Percentiles rank a stretch among this genome's conserved stretches.
These are phyloP conservation scores for Rhododendron simsii DNA, from an alignment of 148 eudicot species.

Conservation along the genomic window DNA sequence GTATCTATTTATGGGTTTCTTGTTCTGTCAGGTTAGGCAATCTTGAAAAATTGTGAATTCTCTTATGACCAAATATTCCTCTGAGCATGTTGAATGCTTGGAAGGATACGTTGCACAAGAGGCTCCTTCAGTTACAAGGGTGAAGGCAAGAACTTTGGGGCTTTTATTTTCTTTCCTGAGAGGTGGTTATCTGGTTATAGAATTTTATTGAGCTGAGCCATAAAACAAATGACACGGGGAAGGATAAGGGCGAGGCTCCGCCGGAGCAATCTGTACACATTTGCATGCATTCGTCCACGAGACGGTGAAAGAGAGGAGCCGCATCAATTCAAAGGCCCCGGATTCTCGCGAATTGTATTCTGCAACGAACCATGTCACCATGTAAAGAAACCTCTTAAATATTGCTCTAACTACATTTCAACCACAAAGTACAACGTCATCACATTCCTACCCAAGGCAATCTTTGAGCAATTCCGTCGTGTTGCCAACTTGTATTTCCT, in stretches of 20 bases:
- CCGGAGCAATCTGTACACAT: constrained; percentile 71
- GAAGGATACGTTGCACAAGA: not conserved
- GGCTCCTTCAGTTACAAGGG: too few species aligned
- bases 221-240: constrained; percentile 21
- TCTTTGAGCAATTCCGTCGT: constrained; percentile 90
- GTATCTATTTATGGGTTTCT: not conserved
- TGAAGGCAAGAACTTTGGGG: too few species aligned
- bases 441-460: constrained; percentile 80
- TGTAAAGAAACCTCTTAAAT: constrained; percentile 55
- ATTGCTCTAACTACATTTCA: constrained; percentile 69
- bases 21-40: not conserved
- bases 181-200: too few species aligned
- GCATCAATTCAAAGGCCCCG: constrained; percentile 53
- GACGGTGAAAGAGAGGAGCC: constrained; percentile 21
- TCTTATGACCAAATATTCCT: not conserved
- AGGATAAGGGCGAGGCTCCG: constrained; percentile 65
- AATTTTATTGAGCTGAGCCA: too few species aligned
- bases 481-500: constrained; percentile 94
- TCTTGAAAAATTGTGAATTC: not conserved
- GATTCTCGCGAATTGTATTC: constrained; percentile 56
- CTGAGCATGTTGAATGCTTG: not conserved
- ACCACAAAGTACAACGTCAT: constrained; percentile 77
- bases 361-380: constrained; percentile 69
- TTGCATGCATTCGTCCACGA: constrained; percentile 42
- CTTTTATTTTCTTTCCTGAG: too few species aligned